Conservation (phyloP, 371 early-diverging fungal species). For the Synchytrium microbalum region DNA sequence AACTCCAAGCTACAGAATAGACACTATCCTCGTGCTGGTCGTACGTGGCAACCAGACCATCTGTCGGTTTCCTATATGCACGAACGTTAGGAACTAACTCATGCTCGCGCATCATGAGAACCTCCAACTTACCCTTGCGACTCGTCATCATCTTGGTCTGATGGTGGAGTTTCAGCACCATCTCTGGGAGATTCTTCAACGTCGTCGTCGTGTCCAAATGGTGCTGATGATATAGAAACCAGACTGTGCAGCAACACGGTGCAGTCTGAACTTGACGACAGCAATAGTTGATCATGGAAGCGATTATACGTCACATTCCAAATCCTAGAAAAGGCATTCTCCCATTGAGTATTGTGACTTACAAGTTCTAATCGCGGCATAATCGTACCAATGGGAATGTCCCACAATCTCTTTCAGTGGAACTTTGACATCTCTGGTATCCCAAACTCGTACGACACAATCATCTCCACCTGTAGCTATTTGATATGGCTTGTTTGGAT, state of each 20-base stretch:
- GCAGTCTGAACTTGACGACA: slow-evolving; percentile 77
- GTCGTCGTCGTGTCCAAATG: slow-evolving; percentile 37
- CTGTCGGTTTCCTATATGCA: slow-evolving; percentile 58
- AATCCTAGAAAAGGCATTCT: too few species aligned
- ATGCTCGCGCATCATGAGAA: slow-evolving; percentile 2
- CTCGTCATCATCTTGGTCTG: slow-evolving; percentile 11
- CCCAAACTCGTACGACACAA: slow-evolving; percentile 61
- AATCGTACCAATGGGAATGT: not conserved
- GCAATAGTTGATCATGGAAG: slow-evolving; percentile 81
- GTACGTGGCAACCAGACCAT: slow-evolving; percentile 72
- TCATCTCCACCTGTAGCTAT: slow-evolving; percentile 81
- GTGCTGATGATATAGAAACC: slow-evolving; percentile 72
- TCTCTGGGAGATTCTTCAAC: slow-evolving; percentile 30
- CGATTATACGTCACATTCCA: slow-evolving; percentile 76
- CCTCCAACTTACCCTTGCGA: slow-evolving; percentile 10
- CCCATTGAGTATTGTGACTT: too few species aligned
- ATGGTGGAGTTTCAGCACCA: too few species aligned
- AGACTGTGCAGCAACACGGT: slow-evolving; percentile 74
- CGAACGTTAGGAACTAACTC: too few species aligned
- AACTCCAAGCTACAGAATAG: slow-evolving; percentile 81
- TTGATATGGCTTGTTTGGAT: slow-evolving; percentile 74
- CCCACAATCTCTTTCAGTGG: not conserved
- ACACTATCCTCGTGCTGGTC: slow-evolving; percentile 92
- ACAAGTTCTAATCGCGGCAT: too few species aligned
- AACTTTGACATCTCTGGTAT: too few species aligned